Evolutionary conservation across 495 filamentous ascomycete species (phyloP), one percentile per base, ranked within the genome.

Genomic region (Aspergillus egyptiacus): DNA sequence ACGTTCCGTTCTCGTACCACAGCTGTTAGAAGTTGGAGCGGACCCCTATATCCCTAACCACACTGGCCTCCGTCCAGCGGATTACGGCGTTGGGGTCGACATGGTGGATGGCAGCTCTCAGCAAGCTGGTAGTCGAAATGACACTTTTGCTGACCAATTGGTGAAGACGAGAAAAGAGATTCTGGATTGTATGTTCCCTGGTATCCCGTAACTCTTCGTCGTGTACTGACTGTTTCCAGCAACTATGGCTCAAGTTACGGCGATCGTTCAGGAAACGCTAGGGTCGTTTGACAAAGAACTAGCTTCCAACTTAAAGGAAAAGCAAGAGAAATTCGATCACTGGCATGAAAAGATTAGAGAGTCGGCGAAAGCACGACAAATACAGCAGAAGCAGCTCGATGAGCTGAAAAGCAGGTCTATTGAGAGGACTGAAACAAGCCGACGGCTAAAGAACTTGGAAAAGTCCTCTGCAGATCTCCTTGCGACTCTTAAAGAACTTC

Each of bases 1-100:
- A 39, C 85, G 89, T 24, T 96, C 93, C 60, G 90, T 84, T 47
- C 95, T 98, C 44, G 89, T 96, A 30, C 86, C 87, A 22, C 93
- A 97, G 58, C 74, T 98, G 33, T 66, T 96, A 9, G 93, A 98
- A 67, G 89, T 98, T 27, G 86, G 89, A 32, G 93, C 91, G 0
- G 89, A 96, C 66, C 81, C 89, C 17, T 77, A 82, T 32, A 91
- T 98, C 58, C 77, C 89, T 1, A 98, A 97, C 59, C 81, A 86
- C 31, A 87, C 87, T 22, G 91, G 91, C 17, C 75, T 96, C 9
- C 77, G 85, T 46, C 90, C 93, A 11, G 74, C 84, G 18, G 93
- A 96, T 61, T 97, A 96, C 68, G 93, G 93, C 7, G 86, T 98
- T 17, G 89, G 89, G 25, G 81, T 79, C n/a, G 74, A 82, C 25